phyloP scores from a whole-genome alignment of 257 asterid species.

The Haberlea rhodopensis region DNA sequence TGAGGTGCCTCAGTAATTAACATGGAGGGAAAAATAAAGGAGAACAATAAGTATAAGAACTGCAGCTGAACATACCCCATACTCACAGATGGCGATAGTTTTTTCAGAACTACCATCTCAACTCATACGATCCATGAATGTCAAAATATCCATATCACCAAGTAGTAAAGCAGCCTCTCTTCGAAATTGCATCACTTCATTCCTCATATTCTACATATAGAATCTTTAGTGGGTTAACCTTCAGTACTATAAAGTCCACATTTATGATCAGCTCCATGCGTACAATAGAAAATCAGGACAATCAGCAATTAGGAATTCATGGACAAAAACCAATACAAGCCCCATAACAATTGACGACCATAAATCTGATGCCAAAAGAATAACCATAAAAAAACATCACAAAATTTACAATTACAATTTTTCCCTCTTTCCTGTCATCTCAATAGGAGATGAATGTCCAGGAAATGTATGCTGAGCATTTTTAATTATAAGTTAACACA shows the following conservation, averaged over 20 bases:
- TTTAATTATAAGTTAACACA: not conserved
- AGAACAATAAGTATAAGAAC: constrained; percentile 23
- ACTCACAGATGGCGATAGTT: constrained; percentile 90
- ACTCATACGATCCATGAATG: constrained; percentile 97
- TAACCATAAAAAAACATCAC: not conserved
- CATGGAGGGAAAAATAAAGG: constrained; percentile 4
- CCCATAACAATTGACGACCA: constrained; percentile 12
- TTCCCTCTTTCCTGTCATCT: constrained; percentile 16
- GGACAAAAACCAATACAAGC: constrained; percentile 1
- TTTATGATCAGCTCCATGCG: constrained; percentile 1
- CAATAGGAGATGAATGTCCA: not conserved
- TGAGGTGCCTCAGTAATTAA: constrained; percentile 1
- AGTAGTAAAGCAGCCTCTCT: constrained; percentile 96
- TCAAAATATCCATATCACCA: constrained; percentile 87
- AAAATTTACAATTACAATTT: not conserved
- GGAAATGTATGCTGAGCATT: not conserved
- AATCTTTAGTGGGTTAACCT: constrained; percentile 16
- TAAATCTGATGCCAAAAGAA: not conserved
- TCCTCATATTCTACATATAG: constrained; percentile 66
- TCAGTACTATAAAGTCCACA: constrained; percentile 19
- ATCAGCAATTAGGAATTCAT: constrained; percentile 8
- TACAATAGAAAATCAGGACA: not conserved
- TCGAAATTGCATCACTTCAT: constrained; percentile 85
- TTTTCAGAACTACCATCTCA: constrained; percentile 94
- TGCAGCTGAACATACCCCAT: constrained; percentile 58